Evolutionary conservation across 345 rosid genomes (phyloP).

Genomic region (Kandelia obovata): DNA sequence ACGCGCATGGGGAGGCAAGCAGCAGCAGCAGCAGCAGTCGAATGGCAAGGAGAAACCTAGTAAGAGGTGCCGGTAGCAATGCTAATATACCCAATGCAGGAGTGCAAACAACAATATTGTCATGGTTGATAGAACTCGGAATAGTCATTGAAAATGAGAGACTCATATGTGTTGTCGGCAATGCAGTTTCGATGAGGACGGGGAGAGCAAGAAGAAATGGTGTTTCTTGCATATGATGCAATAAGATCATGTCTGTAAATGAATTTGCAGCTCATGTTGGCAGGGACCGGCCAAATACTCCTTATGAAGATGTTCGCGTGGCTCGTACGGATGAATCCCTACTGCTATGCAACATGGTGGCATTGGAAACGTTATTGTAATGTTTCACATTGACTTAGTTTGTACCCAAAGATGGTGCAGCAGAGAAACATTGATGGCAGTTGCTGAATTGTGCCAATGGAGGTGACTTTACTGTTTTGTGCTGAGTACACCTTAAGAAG

Average conservation of each 20-base stretch:
- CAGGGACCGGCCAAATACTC: neutral
- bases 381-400: no score
- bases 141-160: neutral
- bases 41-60: no score
- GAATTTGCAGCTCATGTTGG: conserved; percentile 28
- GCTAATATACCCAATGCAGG: no score
- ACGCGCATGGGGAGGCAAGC: no score
- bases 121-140: conserved; percentile 20
- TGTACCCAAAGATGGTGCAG: no score
- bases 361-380: neutral
- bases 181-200: no score
- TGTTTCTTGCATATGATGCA: conserved; percentile 21
- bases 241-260: neutral
- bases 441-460: no score
- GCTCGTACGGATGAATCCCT: neutral
- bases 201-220: conserved; percentile 17
- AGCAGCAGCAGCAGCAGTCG: no score
- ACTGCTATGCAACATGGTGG: neutral
- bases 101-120: conserved; percentile 6
- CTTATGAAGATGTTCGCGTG: conserved; percentile 7
- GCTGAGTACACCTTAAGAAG: no score
- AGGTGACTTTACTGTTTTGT: no score
- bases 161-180: neutral
- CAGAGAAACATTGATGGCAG: no score
- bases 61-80: no score